phyloP scores from a whole-genome alignment of 345 rosid species.

The Linum lewisii region DNA sequence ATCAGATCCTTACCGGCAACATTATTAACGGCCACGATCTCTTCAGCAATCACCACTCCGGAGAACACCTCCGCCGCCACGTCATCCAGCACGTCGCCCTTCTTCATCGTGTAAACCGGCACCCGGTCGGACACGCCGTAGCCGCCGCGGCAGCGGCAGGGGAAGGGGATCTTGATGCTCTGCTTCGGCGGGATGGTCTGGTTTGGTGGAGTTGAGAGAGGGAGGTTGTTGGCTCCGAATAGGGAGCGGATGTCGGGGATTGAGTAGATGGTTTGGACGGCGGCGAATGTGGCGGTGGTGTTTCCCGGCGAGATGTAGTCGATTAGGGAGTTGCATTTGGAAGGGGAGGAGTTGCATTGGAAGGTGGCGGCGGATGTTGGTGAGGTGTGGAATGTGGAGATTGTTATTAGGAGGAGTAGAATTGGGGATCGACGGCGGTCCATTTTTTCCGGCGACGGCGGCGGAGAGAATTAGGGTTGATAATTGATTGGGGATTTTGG shows the following conservation, averaged over 20 bases:
- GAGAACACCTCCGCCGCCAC: conserved; percentile 36
- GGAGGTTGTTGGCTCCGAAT: conserved; percentile 50
- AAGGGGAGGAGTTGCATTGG: background rate
- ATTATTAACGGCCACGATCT: conserved; percentile 17
- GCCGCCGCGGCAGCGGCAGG: conserved; percentile 47
- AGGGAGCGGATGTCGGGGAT: conserved; percentile 29
- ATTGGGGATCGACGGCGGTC: background rate
- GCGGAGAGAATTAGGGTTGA: background rate
- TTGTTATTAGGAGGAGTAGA: background rate
- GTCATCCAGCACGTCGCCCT: conserved; percentile 26
- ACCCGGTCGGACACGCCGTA: conserved; percentile 34
- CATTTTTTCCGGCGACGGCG: background rate
- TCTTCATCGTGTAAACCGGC: conserved; percentile 38
- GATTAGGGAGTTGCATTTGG: background rate
- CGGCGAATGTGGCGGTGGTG: conserved; percentile 27
- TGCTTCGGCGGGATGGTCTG: conserved; percentile 15
- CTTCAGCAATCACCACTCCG: conserved; percentile 6
- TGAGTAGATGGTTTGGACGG: conserved; percentile 38
- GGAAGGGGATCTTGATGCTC: conserved; percentile 36
- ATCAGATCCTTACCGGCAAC: background rate
- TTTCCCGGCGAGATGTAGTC: background rate
- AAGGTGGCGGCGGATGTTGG: background rate
- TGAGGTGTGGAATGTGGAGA: background rate
- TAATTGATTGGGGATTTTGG: too few species aligned
- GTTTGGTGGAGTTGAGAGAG: conserved; percentile 23